Conservation (phyloP, 2,329 filamentous ascomycete genomes). For the Aspergillus pseudoterreus region DNA sequence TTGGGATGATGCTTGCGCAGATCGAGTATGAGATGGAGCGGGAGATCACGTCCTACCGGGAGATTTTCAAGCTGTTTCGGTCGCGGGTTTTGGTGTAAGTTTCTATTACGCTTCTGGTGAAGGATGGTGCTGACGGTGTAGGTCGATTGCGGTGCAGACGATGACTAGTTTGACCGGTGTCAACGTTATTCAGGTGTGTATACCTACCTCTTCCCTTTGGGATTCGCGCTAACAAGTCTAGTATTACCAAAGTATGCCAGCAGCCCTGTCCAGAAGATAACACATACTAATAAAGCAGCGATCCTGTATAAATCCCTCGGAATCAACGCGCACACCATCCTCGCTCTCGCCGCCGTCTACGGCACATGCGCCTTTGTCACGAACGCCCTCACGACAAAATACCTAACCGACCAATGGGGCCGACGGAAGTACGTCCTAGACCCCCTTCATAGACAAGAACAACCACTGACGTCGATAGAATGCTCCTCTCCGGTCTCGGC, state of each 20-base stretch:
- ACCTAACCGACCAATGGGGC: constrained; percentile 56
- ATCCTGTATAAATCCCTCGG: constrained; percentile 55
- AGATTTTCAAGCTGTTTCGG: constrained; percentile 52
- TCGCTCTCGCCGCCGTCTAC: constrained; percentile 54
- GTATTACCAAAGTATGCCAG: constrained; percentile 30
- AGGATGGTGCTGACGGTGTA: constrained; percentile 5
- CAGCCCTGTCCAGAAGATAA: constrained; percentile 2
- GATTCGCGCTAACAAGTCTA: constrained; percentile 1
- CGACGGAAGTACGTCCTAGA: constrained; percentile 46
- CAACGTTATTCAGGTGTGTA: constrained; percentile 51
- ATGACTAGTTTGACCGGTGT: constrained; percentile 57
- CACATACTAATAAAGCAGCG: constrained; percentile 31
- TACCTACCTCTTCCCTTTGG: not conserved
- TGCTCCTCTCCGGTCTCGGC: constrained; percentile 53
- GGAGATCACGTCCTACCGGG: constrained; percentile 50
- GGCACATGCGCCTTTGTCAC: constrained; percentile 51
- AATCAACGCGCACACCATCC: constrained; percentile 48
- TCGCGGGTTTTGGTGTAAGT: constrained; percentile 49
- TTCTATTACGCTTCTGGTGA: not conserved
- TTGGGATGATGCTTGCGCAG: constrained; percentile 52
- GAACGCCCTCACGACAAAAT: constrained; percentile 52
- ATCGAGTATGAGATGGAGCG: constrained; percentile 57
- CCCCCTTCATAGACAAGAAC: not conserved
- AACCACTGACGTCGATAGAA: constrained; percentile 31
- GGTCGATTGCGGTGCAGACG: constrained; percentile 54